Percentiles rank a stretch among this genome's conserved stretches.
Conservation (phyloP, 2,329 filamentous ascomycete species). For the Pseudogymnoascus sp. region DNA sequence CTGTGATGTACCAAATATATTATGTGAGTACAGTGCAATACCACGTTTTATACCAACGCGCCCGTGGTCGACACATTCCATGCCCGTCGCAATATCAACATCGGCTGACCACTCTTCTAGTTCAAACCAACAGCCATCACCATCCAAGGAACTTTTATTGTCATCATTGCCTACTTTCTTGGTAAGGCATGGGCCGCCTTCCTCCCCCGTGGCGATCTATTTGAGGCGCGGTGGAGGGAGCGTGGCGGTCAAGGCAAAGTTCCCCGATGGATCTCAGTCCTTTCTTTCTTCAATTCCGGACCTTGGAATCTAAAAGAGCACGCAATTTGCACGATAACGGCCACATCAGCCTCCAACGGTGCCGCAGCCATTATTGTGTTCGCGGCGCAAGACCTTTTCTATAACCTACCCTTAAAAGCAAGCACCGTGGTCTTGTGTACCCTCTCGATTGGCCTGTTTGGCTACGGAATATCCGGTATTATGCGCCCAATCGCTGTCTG, state of each 20-base stretch:
- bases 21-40: constrained; percentile 31
- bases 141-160: constrained; percentile 50
- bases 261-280: constrained; percentile 37
- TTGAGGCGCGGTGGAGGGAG: constrained; percentile 42
- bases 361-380: constrained; percentile 37
- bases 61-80: not conserved
- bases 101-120: constrained; percentile 27
- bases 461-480: constrained; percentile 44
- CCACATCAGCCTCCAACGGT: constrained; percentile 48
- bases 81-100: not conserved
- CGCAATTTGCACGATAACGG: constrained; percentile 47
- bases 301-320: constrained; percentile 53
- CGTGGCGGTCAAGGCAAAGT: constrained; percentile 36
- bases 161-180: constrained; percentile 50
- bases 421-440: constrained; percentile 40
- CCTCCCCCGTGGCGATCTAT: constrained; percentile 47
- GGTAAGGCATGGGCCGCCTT: constrained; percentile 44
- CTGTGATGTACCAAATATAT: constrained; percentile 52
- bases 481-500: constrained; percentile 41
- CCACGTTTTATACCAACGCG: not conserved
- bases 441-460: constrained; percentile 44
- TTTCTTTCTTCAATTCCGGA: constrained; percentile 45
- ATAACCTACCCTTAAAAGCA: constrained; percentile 35
- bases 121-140: constrained; percentile 47
- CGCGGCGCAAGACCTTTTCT: constrained; percentile 43